A percentile compares a stretch with the other conserved stretches of the same genome.
Conservation (phyloP, 768 basidiomycete genomes). For the Amanita rimosa region DNA sequence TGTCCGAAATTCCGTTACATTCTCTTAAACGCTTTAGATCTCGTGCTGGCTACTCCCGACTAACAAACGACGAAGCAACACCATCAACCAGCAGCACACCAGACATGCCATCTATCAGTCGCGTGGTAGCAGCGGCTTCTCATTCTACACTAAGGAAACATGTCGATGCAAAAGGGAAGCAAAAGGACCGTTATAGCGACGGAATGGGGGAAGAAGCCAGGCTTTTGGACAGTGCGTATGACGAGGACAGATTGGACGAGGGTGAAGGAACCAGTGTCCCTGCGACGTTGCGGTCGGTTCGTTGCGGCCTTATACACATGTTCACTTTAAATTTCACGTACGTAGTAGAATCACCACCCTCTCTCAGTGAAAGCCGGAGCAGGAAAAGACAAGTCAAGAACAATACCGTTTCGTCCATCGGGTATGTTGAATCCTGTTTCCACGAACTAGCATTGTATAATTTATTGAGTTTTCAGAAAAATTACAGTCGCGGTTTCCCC, state of each 20-base stretch:
- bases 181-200: slow-evolving; percentile 45
- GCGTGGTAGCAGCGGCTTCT: slow-evolving; percentile 11
- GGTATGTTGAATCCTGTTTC: slow-evolving; percentile 25
- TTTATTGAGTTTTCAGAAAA: slow-evolving; percentile 37
- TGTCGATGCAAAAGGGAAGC: slow-evolving; percentile 23
- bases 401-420: slow-evolving; percentile 66
- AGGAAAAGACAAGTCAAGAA: slow-evolving; percentile 54
- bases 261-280: slow-evolving; percentile 8
- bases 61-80: slow-evolving; percentile 19
- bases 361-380: slow-evolving; percentile 16
- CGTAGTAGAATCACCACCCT: slow-evolving; percentile 14
- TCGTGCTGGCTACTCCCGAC: slow-evolving; percentile 35
- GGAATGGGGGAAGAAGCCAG: slow-evolving; percentile 55
- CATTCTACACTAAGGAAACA: slow-evolving; percentile 18
- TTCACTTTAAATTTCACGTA: not conserved
- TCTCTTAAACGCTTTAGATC: slow-evolving; percentile 41
- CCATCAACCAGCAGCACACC: slow-evolving; percentile 10
- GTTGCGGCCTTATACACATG: slow-evolving; percentile 4
- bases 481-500: slow-evolving; percentile 57
- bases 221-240: slow-evolving; percentile 30
- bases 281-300: slow-evolving; percentile 11
- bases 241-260: slow-evolving; percentile 22
- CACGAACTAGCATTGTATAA: not conserved
- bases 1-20: slow-evolving; percentile 68
- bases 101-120: slow-evolving; percentile 11